Conservation (phyloP, 352 stramenopile genomes). For the Phytophthora hybrid region DNA sequence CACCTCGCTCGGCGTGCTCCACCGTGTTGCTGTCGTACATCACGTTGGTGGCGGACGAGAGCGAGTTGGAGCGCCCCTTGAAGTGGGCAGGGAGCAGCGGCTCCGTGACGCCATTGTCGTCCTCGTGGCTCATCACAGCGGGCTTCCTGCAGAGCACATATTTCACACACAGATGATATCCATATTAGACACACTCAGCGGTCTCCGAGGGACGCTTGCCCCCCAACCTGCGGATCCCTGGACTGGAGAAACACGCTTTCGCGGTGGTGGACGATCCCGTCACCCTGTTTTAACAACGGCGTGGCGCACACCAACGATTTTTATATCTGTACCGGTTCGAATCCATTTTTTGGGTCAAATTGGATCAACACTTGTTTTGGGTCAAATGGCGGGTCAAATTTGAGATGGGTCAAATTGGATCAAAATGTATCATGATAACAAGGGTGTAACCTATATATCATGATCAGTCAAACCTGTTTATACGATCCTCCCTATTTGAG, state of each 20-base stretch:
- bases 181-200: not conserved
- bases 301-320: not conserved
- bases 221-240: not conserved
- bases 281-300: not conserved
- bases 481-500: too few relatives aligned
- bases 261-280: not conserved
- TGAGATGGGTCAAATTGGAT: too few relatives aligned
- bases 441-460: too few relatives aligned
- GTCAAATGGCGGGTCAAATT: too few relatives aligned
- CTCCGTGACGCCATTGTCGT: constrained; percentile 44
- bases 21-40: constrained; percentile 25
- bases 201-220: not conserved
- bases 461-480: too few relatives aligned
- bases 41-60: constrained; percentile 23
- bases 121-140: constrained; percentile 34
- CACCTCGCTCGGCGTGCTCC: constrained; percentile 19
- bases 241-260: not conserved
- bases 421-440: too few relatives aligned
- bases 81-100: constrained; percentile 60
- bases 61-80: constrained; percentile 39
- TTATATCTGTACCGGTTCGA: too few relatives aligned
- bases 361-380: too few relatives aligned
- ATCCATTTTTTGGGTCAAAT: too few relatives aligned
- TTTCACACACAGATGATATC: not conserved
- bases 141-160: constrained; percentile 5